phyloP scores from a whole-genome alignment of 805 yeast species.

The Myxozyma sirexii region DNA sequence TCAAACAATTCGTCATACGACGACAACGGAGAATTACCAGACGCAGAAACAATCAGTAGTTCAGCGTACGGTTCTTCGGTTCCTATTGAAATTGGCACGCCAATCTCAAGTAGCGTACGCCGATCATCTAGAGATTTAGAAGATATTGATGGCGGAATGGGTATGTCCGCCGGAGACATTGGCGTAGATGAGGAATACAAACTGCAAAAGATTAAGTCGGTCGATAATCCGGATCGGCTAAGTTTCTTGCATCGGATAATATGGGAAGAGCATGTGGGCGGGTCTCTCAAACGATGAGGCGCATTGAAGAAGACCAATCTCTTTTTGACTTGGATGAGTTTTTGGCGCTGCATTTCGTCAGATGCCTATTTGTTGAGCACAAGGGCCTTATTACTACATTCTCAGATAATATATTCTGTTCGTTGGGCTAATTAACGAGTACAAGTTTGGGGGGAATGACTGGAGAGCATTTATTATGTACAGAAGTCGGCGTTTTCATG shows the following conservation, averaged over 20 bases:
- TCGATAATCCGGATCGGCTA: slow-evolving; percentile 26
- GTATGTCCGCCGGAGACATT: slow-evolving; percentile 23
- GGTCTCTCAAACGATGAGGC: slow-evolving; percentile 10
- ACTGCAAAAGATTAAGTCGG: slow-evolving; percentile 17
- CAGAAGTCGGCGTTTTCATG: too few species aligned
- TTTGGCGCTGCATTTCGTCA: too few species aligned
- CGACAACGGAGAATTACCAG: slow-evolving; percentile 2
- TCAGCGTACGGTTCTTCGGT: slow-evolving; percentile 23
- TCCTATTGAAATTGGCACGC: slow-evolving; percentile 29
- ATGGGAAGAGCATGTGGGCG: slow-evolving; percentile 32
- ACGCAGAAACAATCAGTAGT: background rate
- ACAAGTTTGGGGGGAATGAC: too few species aligned
- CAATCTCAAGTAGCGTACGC: slow-evolving; percentile 1
- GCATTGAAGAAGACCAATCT: too few species aligned
- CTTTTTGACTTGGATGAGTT: too few species aligned
- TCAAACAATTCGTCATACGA: slow-evolving; percentile 18
- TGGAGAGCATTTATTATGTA: too few species aligned
- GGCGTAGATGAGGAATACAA: slow-evolving; percentile 28
- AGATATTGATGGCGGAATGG: slow-evolving; percentile 27
- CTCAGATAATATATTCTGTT: too few species aligned
- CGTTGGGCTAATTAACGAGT: too few species aligned
- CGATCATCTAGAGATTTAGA: slow-evolving; percentile 1
- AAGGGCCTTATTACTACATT: too few species aligned
- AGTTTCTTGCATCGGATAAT: slow-evolving; percentile 31
- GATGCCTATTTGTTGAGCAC: too few species aligned